phyloP scores from a whole-genome alignment of 257 asterid genomes.

The Rubia yunnanensis region DNA sequence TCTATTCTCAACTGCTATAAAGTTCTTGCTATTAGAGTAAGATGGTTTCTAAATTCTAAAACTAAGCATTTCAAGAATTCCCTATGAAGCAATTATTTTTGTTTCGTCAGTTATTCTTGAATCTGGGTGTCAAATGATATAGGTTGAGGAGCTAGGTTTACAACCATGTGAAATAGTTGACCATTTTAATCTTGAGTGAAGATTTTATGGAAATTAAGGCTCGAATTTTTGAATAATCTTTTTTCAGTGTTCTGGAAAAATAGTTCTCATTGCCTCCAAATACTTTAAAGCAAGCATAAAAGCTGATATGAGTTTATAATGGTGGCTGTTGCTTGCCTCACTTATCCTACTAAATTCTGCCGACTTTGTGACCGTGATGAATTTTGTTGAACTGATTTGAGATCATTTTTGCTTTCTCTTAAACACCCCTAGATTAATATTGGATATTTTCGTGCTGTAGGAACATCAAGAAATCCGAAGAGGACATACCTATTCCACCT shows the following conservation, averaged over 20 bases:
- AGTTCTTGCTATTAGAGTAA: background rate
- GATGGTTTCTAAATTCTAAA: background rate
- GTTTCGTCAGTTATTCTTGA: background rate
- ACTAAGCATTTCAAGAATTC: background rate
- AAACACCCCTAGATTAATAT: background rate
- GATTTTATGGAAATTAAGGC: background rate
- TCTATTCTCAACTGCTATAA: background rate
- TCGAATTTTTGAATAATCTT: background rate
- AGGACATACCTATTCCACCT: slow-evolving; percentile 89
- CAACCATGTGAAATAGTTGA: background rate
- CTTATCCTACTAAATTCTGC: background rate
- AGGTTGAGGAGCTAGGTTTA: background rate
- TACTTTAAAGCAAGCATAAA: background rate
- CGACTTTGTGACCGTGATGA: slow-evolving; percentile 1
- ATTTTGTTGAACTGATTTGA: background rate
- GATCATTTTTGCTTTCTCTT: background rate
- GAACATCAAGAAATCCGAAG: slow-evolving; percentile 78
- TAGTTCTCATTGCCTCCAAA: background rate
- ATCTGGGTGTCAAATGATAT: background rate
- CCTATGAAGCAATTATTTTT: background rate
- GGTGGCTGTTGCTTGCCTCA: background rate
- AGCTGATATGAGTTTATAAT: too few relatives aligned
- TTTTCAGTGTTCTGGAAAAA: background rate
- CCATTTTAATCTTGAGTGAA: background rate
- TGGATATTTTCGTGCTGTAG: slow-evolving; percentile 29